Conservation (phyloP, 495 filamentous ascomycete genomes). For the Margaritispora aquatica region DNA sequence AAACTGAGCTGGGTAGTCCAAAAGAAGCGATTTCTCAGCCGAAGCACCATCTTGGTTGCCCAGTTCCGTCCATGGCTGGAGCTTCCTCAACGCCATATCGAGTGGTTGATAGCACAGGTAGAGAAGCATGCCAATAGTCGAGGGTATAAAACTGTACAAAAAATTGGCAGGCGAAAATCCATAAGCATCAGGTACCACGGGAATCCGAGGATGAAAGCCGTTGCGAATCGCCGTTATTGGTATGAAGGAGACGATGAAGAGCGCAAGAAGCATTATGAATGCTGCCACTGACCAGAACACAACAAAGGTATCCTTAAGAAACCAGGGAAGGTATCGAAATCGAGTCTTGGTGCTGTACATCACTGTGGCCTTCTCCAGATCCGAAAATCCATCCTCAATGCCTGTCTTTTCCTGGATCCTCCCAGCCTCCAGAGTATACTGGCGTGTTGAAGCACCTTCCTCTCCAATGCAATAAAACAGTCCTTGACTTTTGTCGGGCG, state of each 20-base stretch:
- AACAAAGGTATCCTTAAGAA: conserved; percentile 57
- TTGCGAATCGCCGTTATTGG: conserved; percentile 49
- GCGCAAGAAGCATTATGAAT: conserved; percentile 60
- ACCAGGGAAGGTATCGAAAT: conserved; percentile 73
- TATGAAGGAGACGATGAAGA: conserved; percentile 74
- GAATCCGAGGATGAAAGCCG: conserved; percentile 66
- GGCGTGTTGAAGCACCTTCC: conserved; percentile 46
- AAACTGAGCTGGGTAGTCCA: conserved; percentile 60
- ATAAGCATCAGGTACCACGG: conserved; percentile 48
- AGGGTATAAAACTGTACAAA: conserved; percentile 79
- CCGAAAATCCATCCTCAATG: conserved; percentile 7
- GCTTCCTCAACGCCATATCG: conserved; percentile 65
- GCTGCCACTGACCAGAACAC: conserved; percentile 56
- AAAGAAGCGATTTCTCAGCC: conserved; percentile 63
- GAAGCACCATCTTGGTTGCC: conserved; percentile 49
- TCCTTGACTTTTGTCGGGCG: conserved; percentile 16
- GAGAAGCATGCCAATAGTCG: conserved; percentile 64
- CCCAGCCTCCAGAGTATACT: conserved; percentile 40
- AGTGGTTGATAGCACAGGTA: conserved; percentile 75
- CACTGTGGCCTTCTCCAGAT: conserved; percentile 24
- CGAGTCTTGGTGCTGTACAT: conserved; percentile 44
- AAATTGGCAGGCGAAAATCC: conserved; percentile 86
- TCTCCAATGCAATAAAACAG: conserved; percentile 63
- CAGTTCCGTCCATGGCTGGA: conserved; percentile 70
- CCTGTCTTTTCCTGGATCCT: conserved; percentile 34